Evolutionary conservation across 495 filamentous ascomycete genomes (phyloP).

Genomic region (Podospora pseudopauciseta): DNA sequence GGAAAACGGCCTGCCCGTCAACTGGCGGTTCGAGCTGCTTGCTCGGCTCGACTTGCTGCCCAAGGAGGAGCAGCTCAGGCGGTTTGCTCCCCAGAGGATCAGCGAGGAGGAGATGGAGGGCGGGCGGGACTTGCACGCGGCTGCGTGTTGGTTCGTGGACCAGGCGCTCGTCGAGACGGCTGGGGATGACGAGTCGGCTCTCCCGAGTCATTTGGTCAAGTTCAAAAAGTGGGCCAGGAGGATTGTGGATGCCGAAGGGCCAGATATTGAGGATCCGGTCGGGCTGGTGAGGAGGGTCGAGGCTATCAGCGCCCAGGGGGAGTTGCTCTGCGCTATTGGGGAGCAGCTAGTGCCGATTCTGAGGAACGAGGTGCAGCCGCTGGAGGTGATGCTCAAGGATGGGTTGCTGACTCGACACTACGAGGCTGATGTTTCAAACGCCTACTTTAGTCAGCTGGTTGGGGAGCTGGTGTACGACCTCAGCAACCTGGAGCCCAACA

Average conservation of each 20-base stretch:
- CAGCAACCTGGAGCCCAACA: slow-evolving; percentile 20
- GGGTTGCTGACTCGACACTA: slow-evolving; percentile 4
- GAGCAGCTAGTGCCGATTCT: slow-evolving; percentile 39
- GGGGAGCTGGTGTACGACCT: slow-evolving; percentile 6
- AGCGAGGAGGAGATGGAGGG: neutral
- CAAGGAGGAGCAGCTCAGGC: neutral
- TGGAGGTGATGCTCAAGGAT: slow-evolving; percentile 34
- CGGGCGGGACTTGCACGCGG: neutral
- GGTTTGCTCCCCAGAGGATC: neutral
- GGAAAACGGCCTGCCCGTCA: neutral
- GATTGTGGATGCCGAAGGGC: neutral
- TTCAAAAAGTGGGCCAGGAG: neutral
- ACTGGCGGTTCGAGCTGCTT: neutral
- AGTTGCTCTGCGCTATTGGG: slow-evolving; percentile 27
- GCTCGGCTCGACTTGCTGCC: neutral
- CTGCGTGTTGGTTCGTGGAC: neutral
- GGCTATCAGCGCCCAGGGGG: neutral
- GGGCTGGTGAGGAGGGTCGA: neutral
- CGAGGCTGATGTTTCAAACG: neutral
- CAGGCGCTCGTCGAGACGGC: neutral
- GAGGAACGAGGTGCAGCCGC: slow-evolving; percentile 36
- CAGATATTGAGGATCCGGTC: slow-evolving; percentile 2
- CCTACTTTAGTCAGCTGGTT: slow-evolving; percentile 3
- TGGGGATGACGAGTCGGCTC: neutral
- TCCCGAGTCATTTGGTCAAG: neutral